Percentiles rank a stretch among this genome's conserved stretches.
phyloP scores from a whole-genome alignment of 2,329 filamentous ascomycete genomes.

The Phyllosticta ampelicida region DNA sequence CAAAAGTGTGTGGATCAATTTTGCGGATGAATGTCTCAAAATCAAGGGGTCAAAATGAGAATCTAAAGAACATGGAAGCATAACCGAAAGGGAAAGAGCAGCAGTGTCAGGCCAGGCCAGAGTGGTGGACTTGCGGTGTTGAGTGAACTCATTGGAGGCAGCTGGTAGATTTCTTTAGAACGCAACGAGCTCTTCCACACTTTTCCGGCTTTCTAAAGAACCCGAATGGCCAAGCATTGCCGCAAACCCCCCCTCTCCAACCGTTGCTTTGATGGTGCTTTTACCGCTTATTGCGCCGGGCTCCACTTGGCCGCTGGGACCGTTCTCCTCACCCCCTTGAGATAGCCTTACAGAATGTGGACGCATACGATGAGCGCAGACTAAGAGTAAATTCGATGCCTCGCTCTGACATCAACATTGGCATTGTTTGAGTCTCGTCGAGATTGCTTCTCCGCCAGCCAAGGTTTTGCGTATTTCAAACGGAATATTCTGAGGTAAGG shows the following conservation, averaged over 20 bases:
- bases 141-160: not conserved
- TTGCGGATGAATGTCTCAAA: not conserved
- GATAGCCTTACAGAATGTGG: no score
- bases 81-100: not conserved
- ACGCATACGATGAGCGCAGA: no score
- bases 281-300: no score
- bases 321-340: no score
- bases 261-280: not conserved
- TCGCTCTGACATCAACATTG: no score
- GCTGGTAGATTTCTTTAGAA: not conserved
- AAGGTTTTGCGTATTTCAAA: not conserved
- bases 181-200: not conserved
- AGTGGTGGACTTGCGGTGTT: not conserved
- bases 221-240: not conserved
- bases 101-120: not conserved
- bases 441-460: not conserved
- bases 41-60: not conserved
- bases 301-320: no score
- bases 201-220: not conserved
- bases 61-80: not conserved
- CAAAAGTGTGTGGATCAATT: not conserved
- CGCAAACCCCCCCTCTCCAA: not conserved
- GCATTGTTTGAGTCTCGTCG: no score
- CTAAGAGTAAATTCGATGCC: no score
- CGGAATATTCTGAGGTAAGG: not conserved